Evolutionary conservation across 768 basidiomycete genomes (phyloP).

Genomic region (Leccinum broughii): DNA sequence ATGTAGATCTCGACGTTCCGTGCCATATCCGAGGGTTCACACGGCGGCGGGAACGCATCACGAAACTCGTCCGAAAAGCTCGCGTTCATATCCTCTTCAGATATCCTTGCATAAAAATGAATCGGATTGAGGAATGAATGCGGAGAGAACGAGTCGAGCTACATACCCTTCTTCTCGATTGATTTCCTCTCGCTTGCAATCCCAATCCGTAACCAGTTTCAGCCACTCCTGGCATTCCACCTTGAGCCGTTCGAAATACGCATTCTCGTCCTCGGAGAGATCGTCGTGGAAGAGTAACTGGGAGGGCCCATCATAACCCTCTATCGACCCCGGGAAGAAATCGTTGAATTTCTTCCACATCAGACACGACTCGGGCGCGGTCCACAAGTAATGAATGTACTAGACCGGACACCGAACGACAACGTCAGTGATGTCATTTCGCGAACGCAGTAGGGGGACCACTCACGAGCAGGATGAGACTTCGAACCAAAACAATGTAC

Average conservation of each 20-base stretch:
- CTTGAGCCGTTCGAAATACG: constrained; percentile 7
- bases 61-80: constrained; percentile 26
- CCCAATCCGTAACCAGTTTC: constrained; percentile 21
- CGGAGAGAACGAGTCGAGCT: background rate
- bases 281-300: too few relatives aligned
- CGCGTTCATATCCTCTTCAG: constrained; percentile 13
- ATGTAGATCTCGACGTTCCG: constrained; percentile 27
- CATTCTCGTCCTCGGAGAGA: too few relatives aligned
- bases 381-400: too few relatives aligned
- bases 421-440: too few relatives aligned
- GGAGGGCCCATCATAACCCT: too few relatives aligned
- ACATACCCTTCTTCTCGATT: constrained; percentile 13
- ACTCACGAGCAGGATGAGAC: too few relatives aligned
- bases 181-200: constrained; percentile 14
- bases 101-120: background rate
- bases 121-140: constrained; percentile 1
- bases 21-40: constrained; percentile 8
- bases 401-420: too few relatives aligned
- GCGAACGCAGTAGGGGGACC: too few relatives aligned
- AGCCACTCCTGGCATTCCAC: constrained; percentile 23
- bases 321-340: too few relatives aligned
- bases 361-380: too few relatives aligned
- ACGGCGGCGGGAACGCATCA: constrained; percentile 22
- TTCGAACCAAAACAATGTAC: too few relatives aligned
- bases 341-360: too few relatives aligned